Evolutionary conservation across 2,329 filamentous ascomycete species (phyloP).

Genomic region (Ceratocystis harringtonii): DNA sequence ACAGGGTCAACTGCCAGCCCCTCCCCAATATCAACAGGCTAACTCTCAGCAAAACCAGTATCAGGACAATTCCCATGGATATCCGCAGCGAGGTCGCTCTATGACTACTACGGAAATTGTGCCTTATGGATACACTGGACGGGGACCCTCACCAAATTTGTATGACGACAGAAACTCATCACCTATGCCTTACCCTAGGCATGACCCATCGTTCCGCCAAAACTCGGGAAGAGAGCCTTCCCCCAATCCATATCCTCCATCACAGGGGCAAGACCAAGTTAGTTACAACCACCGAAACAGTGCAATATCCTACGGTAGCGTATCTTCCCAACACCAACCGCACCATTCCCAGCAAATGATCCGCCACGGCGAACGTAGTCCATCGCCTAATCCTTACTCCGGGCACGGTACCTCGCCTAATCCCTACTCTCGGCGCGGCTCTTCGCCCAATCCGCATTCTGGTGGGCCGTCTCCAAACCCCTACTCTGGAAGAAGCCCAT

Average conservation of each 20-base stretch:
- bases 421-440: neutral
- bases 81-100: constrained; percentile 10
- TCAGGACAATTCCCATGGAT: neutral
- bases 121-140: constrained; percentile 15
- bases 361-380: constrained; percentile 8
- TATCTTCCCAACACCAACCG: neutral
- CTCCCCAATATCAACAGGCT: constrained; percentile 3
- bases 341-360: constrained; percentile 11
- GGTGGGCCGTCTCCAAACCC: constrained; percentile 1
- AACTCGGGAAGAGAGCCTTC: neutral
- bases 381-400: constrained; percentile 6
- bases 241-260: constrained; percentile 7
- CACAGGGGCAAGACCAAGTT: constrained; percentile 9
- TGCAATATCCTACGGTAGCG: constrained; percentile 5
- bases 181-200: neutral
- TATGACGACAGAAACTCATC: neutral
- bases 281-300: constrained; percentile 8
- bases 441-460: neutral
- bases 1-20: constrained; percentile 20
- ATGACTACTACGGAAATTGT: constrained; percentile 17
- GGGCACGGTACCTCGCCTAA: neutral
- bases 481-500: neutral
- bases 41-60: neutral
- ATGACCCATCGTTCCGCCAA: constrained; percentile 7
- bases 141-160: constrained; percentile 7